Evolutionary conservation across 768 basidiomycete species (phyloP).

Genomic region (Gloeopeniophorella convolvens): DNA sequence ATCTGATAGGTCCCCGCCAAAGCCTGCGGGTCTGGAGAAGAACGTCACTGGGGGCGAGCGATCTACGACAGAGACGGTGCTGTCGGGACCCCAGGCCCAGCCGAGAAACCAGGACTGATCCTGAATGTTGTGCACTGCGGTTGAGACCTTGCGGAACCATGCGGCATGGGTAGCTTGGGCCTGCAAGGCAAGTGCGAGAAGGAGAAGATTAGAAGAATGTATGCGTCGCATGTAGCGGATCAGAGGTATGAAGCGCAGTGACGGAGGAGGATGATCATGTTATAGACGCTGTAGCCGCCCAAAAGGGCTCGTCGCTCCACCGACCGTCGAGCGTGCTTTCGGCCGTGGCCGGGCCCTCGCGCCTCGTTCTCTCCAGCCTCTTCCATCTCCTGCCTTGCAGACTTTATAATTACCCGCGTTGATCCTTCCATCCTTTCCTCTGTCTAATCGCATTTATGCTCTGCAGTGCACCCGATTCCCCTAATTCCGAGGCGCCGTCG

Average conservation of each 20-base stretch:
- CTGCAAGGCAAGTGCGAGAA: conserved; percentile 1
- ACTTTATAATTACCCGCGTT: too few species aligned
- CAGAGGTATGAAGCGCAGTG: background rate
- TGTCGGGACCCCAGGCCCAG: conserved; percentile 37
- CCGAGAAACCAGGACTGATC: conserved; percentile 33
- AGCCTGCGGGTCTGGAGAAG: conserved; percentile 65
- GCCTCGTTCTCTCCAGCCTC: too few species aligned
- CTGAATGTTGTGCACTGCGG: conserved; percentile 19
- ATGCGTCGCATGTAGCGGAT: conserved; percentile 1
- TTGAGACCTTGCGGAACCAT: conserved; percentile 27
- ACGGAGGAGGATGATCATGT: background rate
- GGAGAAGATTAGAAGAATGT: conserved; percentile 2
- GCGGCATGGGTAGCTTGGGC: background rate
- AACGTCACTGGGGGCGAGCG: conserved; percentile 65
- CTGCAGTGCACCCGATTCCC: too few species aligned
- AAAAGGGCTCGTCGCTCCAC: too few species aligned
- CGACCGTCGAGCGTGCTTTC: too few species aligned
- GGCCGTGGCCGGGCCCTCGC: too few species aligned
- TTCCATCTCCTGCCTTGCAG: too few species aligned
- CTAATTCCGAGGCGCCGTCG: too few species aligned
- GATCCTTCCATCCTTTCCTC: too few species aligned
- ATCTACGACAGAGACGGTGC: conserved; percentile 66
- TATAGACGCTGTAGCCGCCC: too few species aligned
- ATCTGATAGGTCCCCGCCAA: conserved; percentile 66
- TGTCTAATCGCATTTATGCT: too few species aligned